Conservation (phyloP, 306 rosid genomes). For the Albizia julibrissin region DNA sequence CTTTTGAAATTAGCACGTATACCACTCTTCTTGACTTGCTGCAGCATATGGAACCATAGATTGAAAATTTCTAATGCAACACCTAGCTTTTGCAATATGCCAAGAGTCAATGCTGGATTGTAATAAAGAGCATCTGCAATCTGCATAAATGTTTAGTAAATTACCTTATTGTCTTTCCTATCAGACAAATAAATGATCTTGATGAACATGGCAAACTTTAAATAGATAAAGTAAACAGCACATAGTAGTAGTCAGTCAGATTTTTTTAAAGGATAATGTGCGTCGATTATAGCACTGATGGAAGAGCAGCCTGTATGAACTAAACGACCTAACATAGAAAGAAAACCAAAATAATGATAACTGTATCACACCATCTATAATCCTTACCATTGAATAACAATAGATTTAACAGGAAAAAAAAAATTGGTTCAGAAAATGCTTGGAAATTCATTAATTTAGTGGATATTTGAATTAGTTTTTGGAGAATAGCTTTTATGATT, state of each 20-base stretch:
- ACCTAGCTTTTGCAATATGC: conserved; percentile 75
- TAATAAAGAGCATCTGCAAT: conserved; percentile 93
- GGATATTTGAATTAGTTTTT: too few species aligned
- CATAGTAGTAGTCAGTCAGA: not conserved
- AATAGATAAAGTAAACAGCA: not conserved
- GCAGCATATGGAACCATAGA: conserved; percentile 92
- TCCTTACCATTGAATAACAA: not conserved
- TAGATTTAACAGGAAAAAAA: not conserved
- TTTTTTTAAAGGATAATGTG: not conserved
- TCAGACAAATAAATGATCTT: conserved; percentile 11
- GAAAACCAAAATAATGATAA: conserved; percentile 9
- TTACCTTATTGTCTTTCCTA: not conserved
- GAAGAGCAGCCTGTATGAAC: not conserved
- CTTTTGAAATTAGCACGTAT: conserved; percentile 72
- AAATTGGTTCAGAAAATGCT: not conserved
- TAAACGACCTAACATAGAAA: not conserved
- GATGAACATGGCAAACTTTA: conserved; percentile 32
- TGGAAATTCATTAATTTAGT: not conserved
- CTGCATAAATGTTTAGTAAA: conserved; percentile 46
- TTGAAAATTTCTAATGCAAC: conserved; percentile 79
- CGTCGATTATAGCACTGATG: not conserved
- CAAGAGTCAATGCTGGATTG: conserved; percentile 73
- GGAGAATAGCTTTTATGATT: too few species aligned
- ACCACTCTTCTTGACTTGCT: conserved; percentile 85
- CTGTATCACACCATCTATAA: not conserved